Conservation (phyloP, 163 green algal genomes). For the Chloromonas sp. region DNA sequence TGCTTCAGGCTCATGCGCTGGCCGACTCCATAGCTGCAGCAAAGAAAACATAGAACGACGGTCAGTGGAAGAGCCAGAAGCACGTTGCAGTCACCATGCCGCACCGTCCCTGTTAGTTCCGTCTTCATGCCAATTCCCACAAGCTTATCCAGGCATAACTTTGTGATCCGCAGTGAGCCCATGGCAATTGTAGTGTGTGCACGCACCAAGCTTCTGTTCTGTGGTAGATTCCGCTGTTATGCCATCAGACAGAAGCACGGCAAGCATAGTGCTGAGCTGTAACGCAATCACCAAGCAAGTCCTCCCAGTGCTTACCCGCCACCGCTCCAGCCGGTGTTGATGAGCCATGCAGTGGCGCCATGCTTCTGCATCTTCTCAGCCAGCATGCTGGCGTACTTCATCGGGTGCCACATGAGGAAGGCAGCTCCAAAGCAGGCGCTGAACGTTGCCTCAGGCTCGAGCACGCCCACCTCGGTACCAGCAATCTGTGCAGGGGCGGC, state of each 20-base stretch:
- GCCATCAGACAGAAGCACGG: too few relatives aligned
- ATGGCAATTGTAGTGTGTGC: not conserved
- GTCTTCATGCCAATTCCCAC: not conserved
- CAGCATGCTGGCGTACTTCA: conserved; percentile 91
- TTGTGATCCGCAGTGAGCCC: too few relatives aligned
- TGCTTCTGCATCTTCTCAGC: conserved; percentile 87
- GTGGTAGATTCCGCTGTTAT: not conserved
- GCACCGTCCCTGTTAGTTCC: not conserved
- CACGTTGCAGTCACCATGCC: not conserved
- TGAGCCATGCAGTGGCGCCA: conserved; percentile 76
- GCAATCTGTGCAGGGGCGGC: conserved; percentile 38
- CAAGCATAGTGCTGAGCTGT: too few relatives aligned
- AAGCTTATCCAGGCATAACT: not conserved
- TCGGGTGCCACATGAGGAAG: conserved; percentile 83
- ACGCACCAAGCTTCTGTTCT: not conserved
- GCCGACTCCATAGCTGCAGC: conserved; percentile 76
- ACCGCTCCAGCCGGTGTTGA: conserved; percentile 93
- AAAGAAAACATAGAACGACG: not conserved
- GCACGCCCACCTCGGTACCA: conserved; percentile 91
- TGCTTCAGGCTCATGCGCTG: conserved; percentile 86
- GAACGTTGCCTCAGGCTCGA: conserved; percentile 93
- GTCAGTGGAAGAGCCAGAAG: not conserved
- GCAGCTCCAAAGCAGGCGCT: conserved; percentile 91
- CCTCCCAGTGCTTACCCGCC: conserved; percentile 32
- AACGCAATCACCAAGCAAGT: not conserved